phyloP scores from a whole-genome alignment of 306 rosid genomes.

The Rubus idaeus region DNA sequence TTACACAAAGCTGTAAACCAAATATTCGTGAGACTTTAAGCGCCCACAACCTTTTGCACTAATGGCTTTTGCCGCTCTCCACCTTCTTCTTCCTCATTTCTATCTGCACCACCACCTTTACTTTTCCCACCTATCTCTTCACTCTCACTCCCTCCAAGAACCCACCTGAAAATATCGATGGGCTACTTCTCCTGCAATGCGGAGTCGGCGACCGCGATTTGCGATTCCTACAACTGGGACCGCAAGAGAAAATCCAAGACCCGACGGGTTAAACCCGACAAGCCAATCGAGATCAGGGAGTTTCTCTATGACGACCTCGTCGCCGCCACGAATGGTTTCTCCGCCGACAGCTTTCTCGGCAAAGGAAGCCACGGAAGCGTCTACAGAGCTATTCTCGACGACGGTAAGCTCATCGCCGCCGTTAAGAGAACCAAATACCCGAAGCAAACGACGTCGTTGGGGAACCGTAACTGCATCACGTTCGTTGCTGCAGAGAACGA shows the following conservation, averaged over 20 bases:
- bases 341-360: slow-evolving; percentile 64
- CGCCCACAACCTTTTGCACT: slow-evolving; percentile 25
- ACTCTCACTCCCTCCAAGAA: background rate
- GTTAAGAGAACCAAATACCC: slow-evolving; percentile 54
- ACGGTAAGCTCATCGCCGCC: slow-evolving; percentile 64
- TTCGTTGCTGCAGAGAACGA: slow-evolving; percentile 72
- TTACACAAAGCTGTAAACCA: slow-evolving; percentile 38
- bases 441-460: slow-evolving; percentile 22
- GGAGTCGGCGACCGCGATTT: slow-evolving; percentile 68
- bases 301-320: slow-evolving; percentile 51
- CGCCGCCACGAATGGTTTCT: slow-evolving; percentile 60
- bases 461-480: slow-evolving; percentile 39
- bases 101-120: background rate
- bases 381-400: slow-evolving; percentile 65
- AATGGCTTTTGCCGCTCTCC: slow-evolving; percentile 53
- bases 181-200: slow-evolving; percentile 80
- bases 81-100: slow-evolving; percentile 9
- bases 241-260: slow-evolving; percentile 25
- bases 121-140: background rate
- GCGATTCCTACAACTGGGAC: slow-evolving; percentile 56
- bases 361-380: slow-evolving; percentile 89
- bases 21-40: slow-evolving; percentile 32
- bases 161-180: slow-evolving; percentile 34
- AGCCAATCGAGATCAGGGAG: slow-evolving; percentile 33
- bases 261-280: background rate